These are phyloP conservation scores for Fusarium odoratissimum DNA, from an alignment of 2,329 filamentous ascomycete genomes.

Conservation along the genomic window DNA sequence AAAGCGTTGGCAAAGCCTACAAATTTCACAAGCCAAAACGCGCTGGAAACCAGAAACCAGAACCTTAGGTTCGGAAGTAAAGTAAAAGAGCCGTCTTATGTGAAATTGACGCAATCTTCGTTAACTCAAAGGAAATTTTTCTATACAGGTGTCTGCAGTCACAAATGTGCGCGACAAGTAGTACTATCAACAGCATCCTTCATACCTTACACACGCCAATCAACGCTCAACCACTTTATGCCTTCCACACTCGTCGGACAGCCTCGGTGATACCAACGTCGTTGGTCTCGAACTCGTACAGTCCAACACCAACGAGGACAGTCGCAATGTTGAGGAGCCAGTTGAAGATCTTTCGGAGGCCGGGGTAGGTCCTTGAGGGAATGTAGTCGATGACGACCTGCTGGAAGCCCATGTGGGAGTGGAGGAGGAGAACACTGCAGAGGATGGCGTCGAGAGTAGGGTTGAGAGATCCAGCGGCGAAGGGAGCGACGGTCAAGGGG, in stretches of 20 bases:
- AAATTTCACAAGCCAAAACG: background rate
- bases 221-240: constrained; percentile 57
- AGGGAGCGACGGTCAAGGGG: constrained; percentile 89
- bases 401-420: constrained; percentile 97
- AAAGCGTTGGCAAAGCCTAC: background rate
- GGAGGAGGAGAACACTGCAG: constrained; percentile 84
- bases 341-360: constrained; percentile 71
- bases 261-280: constrained; percentile 94
- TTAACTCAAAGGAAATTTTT: constrained; percentile 41
- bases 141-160: constrained; percentile 46
- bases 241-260: constrained; percentile 89
- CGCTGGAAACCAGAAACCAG: background rate
- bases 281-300: constrained; percentile 99
- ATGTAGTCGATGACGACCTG: constrained; percentile 93
- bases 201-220: constrained; percentile 15
- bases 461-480: constrained; percentile 91
- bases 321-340: constrained; percentile 86
- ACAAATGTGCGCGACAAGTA: constrained; percentile 40
- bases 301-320: constrained; percentile 82
- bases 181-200: constrained; percentile 24
- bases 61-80: too few species aligned
- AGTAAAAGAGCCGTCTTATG: constrained; percentile 7
- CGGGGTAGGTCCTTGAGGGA: constrained; percentile 76
- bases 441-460: constrained; percentile 88
- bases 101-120: constrained; percentile 31